These are phyloP conservation scores for Mycena floridula DNA, from an alignment of 768 basidiomycete species.

Conservation along the genomic window DNA sequence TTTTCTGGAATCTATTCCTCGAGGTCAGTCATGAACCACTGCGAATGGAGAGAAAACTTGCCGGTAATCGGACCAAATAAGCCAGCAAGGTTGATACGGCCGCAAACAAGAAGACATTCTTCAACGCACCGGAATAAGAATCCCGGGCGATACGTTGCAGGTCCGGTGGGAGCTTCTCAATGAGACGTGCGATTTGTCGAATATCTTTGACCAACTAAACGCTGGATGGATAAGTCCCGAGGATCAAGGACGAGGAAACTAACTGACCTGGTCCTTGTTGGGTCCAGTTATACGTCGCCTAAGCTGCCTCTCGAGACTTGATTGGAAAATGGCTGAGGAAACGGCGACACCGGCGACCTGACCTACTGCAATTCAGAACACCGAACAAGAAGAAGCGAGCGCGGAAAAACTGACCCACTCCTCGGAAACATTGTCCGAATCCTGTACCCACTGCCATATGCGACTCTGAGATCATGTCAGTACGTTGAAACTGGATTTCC, in stretches of 20 bases:
- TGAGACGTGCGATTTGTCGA: constrained; percentile 51
- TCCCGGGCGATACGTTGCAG: constrained; percentile 49
- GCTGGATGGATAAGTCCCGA: neutral
- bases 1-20: constrained; percentile 29
- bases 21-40: neutral
- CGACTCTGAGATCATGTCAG: constrained; percentile 31
- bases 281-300: constrained; percentile 45
- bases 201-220: constrained; percentile 54
- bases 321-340: constrained; percentile 64
- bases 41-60: constrained; percentile 23
- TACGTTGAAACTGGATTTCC: neutral
- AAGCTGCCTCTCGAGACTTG: constrained; percentile 47
- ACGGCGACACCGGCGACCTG: constrained; percentile 71
- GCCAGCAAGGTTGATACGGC: constrained; percentile 52
- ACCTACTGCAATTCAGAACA: constrained; percentile 27
- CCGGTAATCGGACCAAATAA: constrained; percentile 55
- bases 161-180: constrained; percentile 43
- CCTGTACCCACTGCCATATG: constrained; percentile 65
- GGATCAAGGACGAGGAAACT: neutral
- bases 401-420: constrained; percentile 41
- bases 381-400: neutral
- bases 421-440: constrained; percentile 61
- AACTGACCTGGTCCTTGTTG: constrained; percentile 46
- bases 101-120: constrained; percentile 57
- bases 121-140: constrained; percentile 55